Conservation (phyloP, 345 rosid genomes). For the Microthlaspi erraticum region DNA sequence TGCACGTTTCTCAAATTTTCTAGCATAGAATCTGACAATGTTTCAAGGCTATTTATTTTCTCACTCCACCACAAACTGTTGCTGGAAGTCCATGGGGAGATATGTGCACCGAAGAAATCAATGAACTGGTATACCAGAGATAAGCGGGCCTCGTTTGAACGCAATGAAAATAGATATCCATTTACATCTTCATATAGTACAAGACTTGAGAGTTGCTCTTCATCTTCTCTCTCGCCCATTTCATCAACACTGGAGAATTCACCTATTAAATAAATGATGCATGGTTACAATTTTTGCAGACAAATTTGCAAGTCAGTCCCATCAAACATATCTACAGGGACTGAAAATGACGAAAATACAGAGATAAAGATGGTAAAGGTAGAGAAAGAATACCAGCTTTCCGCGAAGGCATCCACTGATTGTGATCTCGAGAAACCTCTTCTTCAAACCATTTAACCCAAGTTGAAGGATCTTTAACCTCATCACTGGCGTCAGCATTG, state of each 20-base stretch:
- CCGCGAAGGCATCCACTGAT: conserved; percentile 90
- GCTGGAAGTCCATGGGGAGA: conserved; percentile 70
- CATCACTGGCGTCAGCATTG: conserved; percentile 60
- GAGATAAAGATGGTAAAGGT: conserved; percentile 24
- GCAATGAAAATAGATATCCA: conserved; percentile 75
- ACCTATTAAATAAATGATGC: conserved; percentile 45
- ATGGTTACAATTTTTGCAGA: not conserved
- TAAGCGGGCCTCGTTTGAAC: conserved; percentile 72
- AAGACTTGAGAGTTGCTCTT: conserved; percentile 69
- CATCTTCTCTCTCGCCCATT: conserved; percentile 56
- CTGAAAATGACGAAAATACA: not conserved
- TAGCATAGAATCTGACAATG: conserved; percentile 60
- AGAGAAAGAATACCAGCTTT: conserved; percentile 57
- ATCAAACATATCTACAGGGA: conserved; percentile 22
- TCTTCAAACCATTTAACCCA: conserved; percentile 92
- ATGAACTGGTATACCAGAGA: conserved; percentile 75
- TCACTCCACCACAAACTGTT: conserved; percentile 88
- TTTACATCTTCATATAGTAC: conserved; percentile 81
- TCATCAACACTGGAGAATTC: conserved; percentile 49
- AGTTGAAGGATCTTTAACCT: conserved; percentile 75
- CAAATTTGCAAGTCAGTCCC: conserved; percentile 6
- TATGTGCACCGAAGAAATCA: conserved; percentile 83
- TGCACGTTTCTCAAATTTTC: conserved; percentile 58
- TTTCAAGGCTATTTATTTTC: conserved; percentile 64
- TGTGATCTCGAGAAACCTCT: conserved; percentile 74